Evolutionary conservation across 768 basidiomycete species (phyloP), one percentile per base, ranked within the genome.

Genomic region (Jaapia argillacea): DNA sequence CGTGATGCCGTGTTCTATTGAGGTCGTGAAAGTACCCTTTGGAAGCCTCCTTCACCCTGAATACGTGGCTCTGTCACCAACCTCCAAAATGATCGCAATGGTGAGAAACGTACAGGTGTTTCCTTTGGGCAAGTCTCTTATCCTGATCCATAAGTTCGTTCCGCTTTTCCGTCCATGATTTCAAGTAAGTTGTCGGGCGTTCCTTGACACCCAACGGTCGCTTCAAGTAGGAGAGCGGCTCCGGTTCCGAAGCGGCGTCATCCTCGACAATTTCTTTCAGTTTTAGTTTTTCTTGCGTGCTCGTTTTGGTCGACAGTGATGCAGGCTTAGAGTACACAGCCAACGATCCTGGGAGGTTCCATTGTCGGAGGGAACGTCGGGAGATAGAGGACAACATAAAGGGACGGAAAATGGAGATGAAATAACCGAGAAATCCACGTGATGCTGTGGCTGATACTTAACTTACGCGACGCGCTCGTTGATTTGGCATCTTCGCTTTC

Each of bases 21-120:
- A 81, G 69, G 58, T 97, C 94, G 42, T 85, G 72, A 54, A 89
- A 97, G 63, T 97, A 94, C 0, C 91, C 90, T 55, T 81, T 85
- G 10, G 77, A 73, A 0, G 71, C 77, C 56, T 80, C 72, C 47
- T 76, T 70, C 46, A 81, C 65, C 31, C 81, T 83, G 50, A 2
- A 49, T 5, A 6, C 20, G 24, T n/a, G 28, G 6, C 28, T 43
- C 70, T 73, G 45, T 35, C 46, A 20, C 28, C 16, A 12, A 26
- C 27, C 5, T 20, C 42, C 6, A 21, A 13, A 24, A 7, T 31
- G 48, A 24, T 53, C 47, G 7, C 7, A 16, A 20, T 40, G 20
- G 38, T 49, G 40, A 23, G 42, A 38, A 24, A 51, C 67, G 49
- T 42, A 73, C 71, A 72, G 46, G 58, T 84, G 82, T 48, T 72